These are phyloP conservation scores for Colletotrichum siamense DNA, from an alignment of 2,329 filamentous ascomycete species.

Conservation along the genomic window DNA sequence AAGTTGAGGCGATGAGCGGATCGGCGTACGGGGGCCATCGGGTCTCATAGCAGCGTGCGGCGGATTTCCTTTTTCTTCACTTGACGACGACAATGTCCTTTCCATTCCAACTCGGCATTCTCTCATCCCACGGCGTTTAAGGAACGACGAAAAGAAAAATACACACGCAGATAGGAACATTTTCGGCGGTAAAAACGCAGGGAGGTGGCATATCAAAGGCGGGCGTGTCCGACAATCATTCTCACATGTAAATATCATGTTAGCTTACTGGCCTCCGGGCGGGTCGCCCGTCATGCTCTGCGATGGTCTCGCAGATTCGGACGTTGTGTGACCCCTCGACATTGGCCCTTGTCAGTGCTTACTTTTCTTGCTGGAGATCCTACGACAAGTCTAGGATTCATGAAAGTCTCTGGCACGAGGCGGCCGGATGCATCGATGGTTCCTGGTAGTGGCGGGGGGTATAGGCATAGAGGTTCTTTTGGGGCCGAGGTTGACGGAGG, in stretches of 20 bases:
- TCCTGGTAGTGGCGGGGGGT: neutral
- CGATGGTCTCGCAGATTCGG: neutral
- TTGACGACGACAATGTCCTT: slow-evolving; percentile 10
- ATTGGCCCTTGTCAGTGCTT: neutral
- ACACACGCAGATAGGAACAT: neutral
- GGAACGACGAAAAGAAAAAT: slow-evolving; percentile 7
- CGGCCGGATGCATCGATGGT: neutral
- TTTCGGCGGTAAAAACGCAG: slow-evolving; percentile 1
- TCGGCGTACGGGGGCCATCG: neutral
- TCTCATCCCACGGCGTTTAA: slow-evolving; percentile 1
- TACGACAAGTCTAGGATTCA: neutral
- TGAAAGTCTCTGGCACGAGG: neutral
- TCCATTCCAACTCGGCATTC: neutral
- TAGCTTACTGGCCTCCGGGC: neutral
- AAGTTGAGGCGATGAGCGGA: neutral
- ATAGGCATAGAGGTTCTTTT: neutral
- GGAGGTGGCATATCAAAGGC: neutral
- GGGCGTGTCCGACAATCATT: neutral
- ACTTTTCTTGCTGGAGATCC: neutral
- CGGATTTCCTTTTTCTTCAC: slow-evolving; percentile 2
- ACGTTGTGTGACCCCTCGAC: neutral
- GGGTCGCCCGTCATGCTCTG: neutral
- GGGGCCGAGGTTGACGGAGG: neutral
- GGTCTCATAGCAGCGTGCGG: neutral
- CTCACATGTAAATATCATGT: neutral